Base-by-base conservation (phyloP, 768 basidiomycete genomes). In the Kwoniella dendrophila region DNA sequence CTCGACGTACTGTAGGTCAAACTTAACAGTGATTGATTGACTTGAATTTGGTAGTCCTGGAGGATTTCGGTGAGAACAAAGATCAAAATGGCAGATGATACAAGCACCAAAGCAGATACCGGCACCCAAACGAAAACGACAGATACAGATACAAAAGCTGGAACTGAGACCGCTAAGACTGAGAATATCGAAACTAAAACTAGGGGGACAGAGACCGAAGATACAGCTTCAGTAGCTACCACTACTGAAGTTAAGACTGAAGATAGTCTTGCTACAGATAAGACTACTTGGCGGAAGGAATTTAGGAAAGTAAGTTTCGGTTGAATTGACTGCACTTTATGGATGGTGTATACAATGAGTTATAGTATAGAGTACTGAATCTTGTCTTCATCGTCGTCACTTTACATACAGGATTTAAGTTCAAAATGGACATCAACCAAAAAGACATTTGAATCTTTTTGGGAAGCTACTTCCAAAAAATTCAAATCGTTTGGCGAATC, bases 301-400 rank as follows among this genome's bases (percentile, higher is more conserved):
- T 51, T 51, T 22, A 51, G 22, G 20, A 26, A 51, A 10, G 49
- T 51, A 34, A 51, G 49, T 51, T 16, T n/a, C n/a, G n/a, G n/a
- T n/a, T n/a, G n/a, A n/a, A n/a, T n/a, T n/a, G n/a, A n/a, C n/a
- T n/a, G n/a, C n/a, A n/a, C n/a, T n/a, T n/a, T n/a, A n/a, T n/a
- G n/a, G n/a, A n/a, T n/a, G n/a, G n/a, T n/a, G n/a, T n/a, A n/a
- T n/a, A n/a, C n/a, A n/a, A n/a, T n/a, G n/a, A n/a, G n/a, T n/a
- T n/a, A n/a, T n/a, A n/a, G n/a, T n/a, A n/a, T n/a, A n/a, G n/a
- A n/a, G n/a, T n/a, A n/a, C n/a, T n/a, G n/a, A n/a, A n/a, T n/a
- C n/a, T n/a, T n/a, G n/a, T n/a, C n/a, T n/a, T 38, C 36, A 38
- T 38, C 36, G 36, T 8, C 36, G 36, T 38, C 47, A 14, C 30